phyloP scores from a whole-genome alignment of 2,329 filamentous ascomycete genomes.

The Dactylonectria macrodidyma region DNA sequence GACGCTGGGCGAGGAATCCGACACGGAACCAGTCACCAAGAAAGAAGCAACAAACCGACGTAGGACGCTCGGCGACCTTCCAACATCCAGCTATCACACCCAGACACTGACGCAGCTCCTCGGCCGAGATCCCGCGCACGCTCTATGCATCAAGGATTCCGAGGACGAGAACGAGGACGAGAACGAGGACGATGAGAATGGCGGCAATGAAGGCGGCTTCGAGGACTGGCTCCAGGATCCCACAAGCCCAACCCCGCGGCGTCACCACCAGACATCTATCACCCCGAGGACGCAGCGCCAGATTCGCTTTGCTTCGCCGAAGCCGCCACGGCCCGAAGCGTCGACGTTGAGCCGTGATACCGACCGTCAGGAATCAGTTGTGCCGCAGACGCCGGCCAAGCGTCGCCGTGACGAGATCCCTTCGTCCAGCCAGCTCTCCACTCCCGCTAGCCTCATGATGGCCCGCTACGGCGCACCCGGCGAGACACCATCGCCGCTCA shows the following conservation, averaged over 20 bases:
- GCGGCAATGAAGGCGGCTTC: conserved; percentile 47
- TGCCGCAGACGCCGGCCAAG: conserved; percentile 60
- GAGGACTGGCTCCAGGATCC: conserved; percentile 52
- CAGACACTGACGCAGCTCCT: conserved; percentile 61
- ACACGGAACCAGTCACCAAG: conserved; percentile 36
- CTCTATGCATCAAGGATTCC: conserved; percentile 54
- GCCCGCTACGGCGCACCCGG: conserved; percentile 56
- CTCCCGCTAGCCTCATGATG: conserved; percentile 59
- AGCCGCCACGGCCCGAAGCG: conserved; percentile 13
- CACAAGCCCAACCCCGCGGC: conserved; percentile 47
- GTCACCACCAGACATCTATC: conserved; percentile 19
- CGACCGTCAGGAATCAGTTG: conserved; percentile 52
- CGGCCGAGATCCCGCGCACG: conserved; percentile 36
- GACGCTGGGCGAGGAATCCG: conserved; percentile 46
- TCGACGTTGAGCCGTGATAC: neutral
- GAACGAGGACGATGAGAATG: conserved; percentile 17
- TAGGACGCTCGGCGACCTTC: conserved; percentile 52
- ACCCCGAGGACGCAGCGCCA: conserved; percentile 36
- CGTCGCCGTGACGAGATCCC: conserved; percentile 58
- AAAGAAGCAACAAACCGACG: conserved; percentile 41
- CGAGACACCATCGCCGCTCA: conserved; percentile 55
- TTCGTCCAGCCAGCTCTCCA: conserved; percentile 57
- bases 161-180: conserved; percentile 52
- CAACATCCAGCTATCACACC: conserved; percentile 55
- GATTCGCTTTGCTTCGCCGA: conserved; percentile 39